Evolutionary conservation across 2,329 filamentous ascomycete genomes (phyloP).

Genomic region (Scytalidium lignicola): DNA sequence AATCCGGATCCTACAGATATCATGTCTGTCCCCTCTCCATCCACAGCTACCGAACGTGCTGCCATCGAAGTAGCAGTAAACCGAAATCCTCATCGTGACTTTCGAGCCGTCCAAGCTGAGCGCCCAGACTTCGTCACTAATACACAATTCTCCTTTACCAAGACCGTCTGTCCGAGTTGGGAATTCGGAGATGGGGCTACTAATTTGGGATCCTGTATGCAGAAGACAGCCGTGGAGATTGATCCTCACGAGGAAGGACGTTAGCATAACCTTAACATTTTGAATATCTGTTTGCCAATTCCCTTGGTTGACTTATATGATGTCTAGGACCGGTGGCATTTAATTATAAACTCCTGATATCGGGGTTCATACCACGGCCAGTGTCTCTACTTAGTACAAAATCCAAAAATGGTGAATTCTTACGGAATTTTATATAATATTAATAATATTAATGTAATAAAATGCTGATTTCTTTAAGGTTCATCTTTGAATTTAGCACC

Average conservation of each 20-base stretch:
- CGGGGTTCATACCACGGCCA: constrained; percentile 53
- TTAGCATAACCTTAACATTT: constrained; percentile 49
- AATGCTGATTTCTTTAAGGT: no score
- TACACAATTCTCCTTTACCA: constrained; percentile 33
- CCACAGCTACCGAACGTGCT: no score
- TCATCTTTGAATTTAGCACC: constrained; percentile 56
- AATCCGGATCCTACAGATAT: no score
- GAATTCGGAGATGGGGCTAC: constrained; percentile 34
- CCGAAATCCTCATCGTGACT: constrained; percentile 32
- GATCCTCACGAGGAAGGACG: no score
- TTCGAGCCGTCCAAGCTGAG: constrained; percentile 45
- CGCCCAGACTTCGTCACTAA: constrained; percentile 37
- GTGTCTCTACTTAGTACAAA: constrained; percentile 51
- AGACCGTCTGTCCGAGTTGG: constrained; percentile 45
- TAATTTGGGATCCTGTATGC: constrained; percentile 14
- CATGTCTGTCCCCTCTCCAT: no score
- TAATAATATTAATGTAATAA: no score
- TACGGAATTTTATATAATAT: no score
- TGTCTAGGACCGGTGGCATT: constrained; percentile 47
- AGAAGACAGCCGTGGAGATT: no score
- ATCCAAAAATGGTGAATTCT: constrained; percentile 44
- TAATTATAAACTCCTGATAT: constrained; percentile 64
- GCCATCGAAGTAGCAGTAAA: no score
- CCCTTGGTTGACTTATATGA: no score
- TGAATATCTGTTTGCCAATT: no score